A percentile compares a stretch with the other conserved stretches of the same genome.
These are phyloP conservation scores for Yarrowia deformans DNA, from an alignment of 805 yeast genomes.

Conservation along the genomic window DNA sequence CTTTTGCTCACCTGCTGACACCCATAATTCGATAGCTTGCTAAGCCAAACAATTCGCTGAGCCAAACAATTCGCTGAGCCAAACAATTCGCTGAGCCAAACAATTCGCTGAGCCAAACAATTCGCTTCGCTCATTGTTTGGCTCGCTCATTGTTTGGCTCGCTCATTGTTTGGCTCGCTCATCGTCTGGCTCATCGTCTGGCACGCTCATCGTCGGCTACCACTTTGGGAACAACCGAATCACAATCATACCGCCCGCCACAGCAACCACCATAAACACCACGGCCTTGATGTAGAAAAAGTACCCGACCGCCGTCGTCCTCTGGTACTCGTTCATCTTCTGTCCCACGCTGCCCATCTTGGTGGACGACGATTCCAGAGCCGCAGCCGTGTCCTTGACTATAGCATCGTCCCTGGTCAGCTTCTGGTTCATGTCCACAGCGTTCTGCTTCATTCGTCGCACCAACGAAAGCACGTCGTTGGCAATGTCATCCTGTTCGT, in stretches of 20 bases:
- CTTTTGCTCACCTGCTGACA: too few species aligned
- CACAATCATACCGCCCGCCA: constrained; percentile 50
- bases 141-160: too few species aligned
- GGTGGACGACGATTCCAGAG: constrained; percentile 50
- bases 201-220: too few species aligned
- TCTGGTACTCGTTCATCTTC: constrained; percentile 49
- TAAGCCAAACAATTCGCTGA: too few species aligned
- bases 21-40: too few species aligned
- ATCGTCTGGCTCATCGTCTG: background rate
- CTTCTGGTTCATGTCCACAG: constrained; percentile 54
- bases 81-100: too few species aligned
- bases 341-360: constrained; percentile 51
- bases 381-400: constrained; percentile 49
- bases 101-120: too few species aligned
- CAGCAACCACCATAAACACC: constrained; percentile 49
- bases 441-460: constrained; percentile 57
- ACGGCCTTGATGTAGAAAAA: constrained; percentile 52
- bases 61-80: too few species aligned
- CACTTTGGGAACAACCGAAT: constrained; percentile 53
- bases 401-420: constrained; percentile 51
- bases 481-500: constrained; percentile 57
- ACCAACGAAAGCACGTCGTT: constrained; percentile 60
- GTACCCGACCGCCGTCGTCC: constrained; percentile 52
- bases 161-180: background rate
- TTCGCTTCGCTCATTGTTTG: too few species aligned